Base-by-base conservation (phyloP, 176 grass and related monocot species). In the Oryza coarctata region DNA sequence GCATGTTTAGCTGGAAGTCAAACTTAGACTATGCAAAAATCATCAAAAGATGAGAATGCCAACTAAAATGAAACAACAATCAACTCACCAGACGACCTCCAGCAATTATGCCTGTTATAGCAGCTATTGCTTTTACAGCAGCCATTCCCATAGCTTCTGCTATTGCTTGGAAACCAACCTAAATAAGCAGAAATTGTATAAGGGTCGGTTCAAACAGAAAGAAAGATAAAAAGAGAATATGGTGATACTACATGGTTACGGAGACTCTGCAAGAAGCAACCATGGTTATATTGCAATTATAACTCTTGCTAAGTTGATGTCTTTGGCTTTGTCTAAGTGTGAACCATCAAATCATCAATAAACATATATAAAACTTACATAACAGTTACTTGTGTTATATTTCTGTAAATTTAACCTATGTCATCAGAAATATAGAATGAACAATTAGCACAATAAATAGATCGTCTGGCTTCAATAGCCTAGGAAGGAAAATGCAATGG, bases 91-190 rank as follows among this genome's bases (percentile, higher is more conserved):
- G 81, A 74, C 96, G 93, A 28, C 96, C 96, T 81, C 96, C 96
- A 61, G 93, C 93, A 86, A 99, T 99, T 86, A 99, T 99, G 23
- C 87, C 92, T 84, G 93, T 85, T 82, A 99, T 99, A 79, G 96
- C 96, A 85, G 92, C 93, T 82, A 99, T 84, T 72, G 96, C 96
- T 70, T 99, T 99, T 9, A 99, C 91, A 64, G 96, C 96, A 85
- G 96, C 92, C 82, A 95, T 86, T 82, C 96, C 96, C 84, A 99
- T 92, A 66, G 96, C 96, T 91, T 99, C 91, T 12, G 89, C 89
- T 87, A 99, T 95, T 91, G 96, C 96, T 99, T 95, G 93, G 78
- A 99, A 99, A 40, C 96, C 96, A 91, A 99, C 87, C 96, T 99
- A 49, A 65, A 61, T 69, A 28, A 49, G 25, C 38, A 49, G 28